Conservation (phyloP, 805 yeast species). For the Candida sanyiensis region DNA sequence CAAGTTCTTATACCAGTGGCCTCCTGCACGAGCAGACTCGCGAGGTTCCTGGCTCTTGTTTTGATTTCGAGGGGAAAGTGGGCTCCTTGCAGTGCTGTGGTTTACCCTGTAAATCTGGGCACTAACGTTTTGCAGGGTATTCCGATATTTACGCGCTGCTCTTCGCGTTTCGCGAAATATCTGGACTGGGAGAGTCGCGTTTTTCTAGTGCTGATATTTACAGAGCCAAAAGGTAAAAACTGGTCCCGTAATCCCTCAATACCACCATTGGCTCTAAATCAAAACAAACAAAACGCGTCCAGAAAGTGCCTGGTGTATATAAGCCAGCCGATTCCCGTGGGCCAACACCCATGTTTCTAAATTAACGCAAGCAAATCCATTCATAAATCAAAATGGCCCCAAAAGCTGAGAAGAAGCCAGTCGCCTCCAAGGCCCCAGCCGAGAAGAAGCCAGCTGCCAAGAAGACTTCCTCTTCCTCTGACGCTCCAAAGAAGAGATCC, state of each 20-base stretch:
- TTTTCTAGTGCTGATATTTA: slow-evolving; percentile 4
- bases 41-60: too few species aligned
- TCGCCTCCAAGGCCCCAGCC: slow-evolving; percentile 97
- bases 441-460: slow-evolving; percentile 90
- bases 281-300: slow-evolving; percentile 3
- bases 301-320: too few species aligned
- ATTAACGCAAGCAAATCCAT: slow-evolving; percentile 9
- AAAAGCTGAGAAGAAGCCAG: slow-evolving; percentile 57
- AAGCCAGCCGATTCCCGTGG: slow-evolving; percentile 14
- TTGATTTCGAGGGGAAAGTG: neutral
- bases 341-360: neutral
- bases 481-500: slow-evolving; percentile 83
- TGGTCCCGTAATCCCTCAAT: too few species aligned
- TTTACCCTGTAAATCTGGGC: slow-evolving; percentile 1
- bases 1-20: slow-evolving; percentile 3
- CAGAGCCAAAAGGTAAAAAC: slow-evolving; percentile 3
- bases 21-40: neutral
- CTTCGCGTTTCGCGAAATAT: neutral
- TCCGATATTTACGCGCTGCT: slow-evolving; percentile 6
- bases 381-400: slow-evolving; percentile 43
- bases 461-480: slow-evolving; percentile 78
- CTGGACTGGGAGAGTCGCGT: neutral
- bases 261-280: too few species aligned
- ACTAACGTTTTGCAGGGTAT: slow-evolving; percentile 1
- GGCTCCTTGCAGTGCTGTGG: neutral